Evolutionary conservation across 2,329 filamentous ascomycete species (phyloP), one percentile per base, ranked within the genome.

Genomic region (Ophiostoma piceae): DNA sequence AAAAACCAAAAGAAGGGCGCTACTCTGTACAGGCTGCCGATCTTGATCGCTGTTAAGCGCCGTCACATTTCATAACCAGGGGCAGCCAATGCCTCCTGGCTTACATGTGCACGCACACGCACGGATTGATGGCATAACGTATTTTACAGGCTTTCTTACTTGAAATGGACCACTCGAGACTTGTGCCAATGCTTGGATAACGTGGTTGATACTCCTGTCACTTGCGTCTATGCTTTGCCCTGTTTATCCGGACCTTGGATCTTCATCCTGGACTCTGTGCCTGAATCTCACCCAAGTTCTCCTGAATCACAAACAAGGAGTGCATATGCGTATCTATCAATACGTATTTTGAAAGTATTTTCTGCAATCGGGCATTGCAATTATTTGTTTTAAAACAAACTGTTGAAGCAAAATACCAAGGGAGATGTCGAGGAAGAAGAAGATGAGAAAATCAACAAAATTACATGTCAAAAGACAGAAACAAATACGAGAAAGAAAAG

Each of bases 21-120:
- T 19, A 47, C 43, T 35, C 35, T 35, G 26, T 29, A 43, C 41
- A 16, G 5, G 26, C 8, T 57, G 51, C n/a, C 51, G 51, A 57
- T 57, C 51, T 57, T 19, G 62, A 41, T 65, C 29, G 62, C 62
- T 22, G 32, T 26, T 65, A 65, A 39, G 62, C 62, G 62, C 62
- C 62, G 35, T 65, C 62, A 65, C 14, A 65, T 19, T 39, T 65
- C 51, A 57, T 26, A 57, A n/a, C n/a, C 22, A 57, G 51, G 51
- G 51, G 51, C 51, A 57, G 8, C 7, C 43, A 47, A 47, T 11
- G 51, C 6, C 8, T 57, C 51, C 51, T 57, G 22, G n/a, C 22
- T 57, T 12, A n/a, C 51, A 57, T 57, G 51, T 57, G n/a, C 51
- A 22, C 51, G 22, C n/a, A 7, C 51, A 26, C 11, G 51, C 11